phyloP scores from a whole-genome alignment of 2,329 filamentous ascomycete species.

The Pseudodiploospora longispora region DNA sequence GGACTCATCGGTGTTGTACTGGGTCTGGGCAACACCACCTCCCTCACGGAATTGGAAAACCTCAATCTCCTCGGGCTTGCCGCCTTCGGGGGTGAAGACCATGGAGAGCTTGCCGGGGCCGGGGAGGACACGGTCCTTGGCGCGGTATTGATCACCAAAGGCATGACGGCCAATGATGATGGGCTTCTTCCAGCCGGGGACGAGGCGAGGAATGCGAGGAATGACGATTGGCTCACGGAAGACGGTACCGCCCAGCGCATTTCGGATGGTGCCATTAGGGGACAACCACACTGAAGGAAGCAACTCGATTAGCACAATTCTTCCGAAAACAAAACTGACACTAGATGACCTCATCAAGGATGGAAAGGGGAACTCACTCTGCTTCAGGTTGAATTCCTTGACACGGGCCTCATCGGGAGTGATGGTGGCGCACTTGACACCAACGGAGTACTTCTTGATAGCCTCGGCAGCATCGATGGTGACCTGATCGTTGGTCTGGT shows the following conservation, averaged over 20 bases:
- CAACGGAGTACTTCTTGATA: slow-evolving; percentile 98
- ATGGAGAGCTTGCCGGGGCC: slow-evolving; percentile 85
- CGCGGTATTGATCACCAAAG: slow-evolving; percentile 97
- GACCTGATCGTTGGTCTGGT: slow-evolving; percentile 93
- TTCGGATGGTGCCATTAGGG: slow-evolving; percentile 83
- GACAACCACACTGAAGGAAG: slow-evolving; percentile 78
- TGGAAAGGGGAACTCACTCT: slow-evolving; percentile 55
- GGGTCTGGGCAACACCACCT: slow-evolving; percentile 84
- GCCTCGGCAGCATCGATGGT: slow-evolving; percentile 92
- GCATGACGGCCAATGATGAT: slow-evolving; percentile 99
- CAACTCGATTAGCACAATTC: not conserved
- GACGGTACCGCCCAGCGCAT: slow-evolving; percentile 79
- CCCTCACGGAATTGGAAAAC: slow-evolving; percentile 84
- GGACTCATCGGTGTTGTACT: slow-evolving; percentile 97
- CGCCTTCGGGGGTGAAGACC: slow-evolving; percentile 83
- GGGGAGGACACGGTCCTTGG: slow-evolving; percentile 80
- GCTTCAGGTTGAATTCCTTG: slow-evolving; percentile 96
- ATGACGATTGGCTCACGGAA: slow-evolving; percentile 99
- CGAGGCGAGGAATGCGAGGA: slow-evolving; percentile 80
- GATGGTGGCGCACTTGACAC: slow-evolving; percentile 99
- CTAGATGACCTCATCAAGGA: not conserved
- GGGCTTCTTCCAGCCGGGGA: slow-evolving; percentile 96
- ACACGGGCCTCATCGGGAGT: slow-evolving; percentile 95
- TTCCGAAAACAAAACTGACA: too few species aligned
- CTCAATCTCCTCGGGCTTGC: slow-evolving; percentile 75